Percentiles rank a stretch among this genome's conserved stretches.
Conservation (phyloP, 106 monocot species). For the Ottelia alismoides region DNA sequence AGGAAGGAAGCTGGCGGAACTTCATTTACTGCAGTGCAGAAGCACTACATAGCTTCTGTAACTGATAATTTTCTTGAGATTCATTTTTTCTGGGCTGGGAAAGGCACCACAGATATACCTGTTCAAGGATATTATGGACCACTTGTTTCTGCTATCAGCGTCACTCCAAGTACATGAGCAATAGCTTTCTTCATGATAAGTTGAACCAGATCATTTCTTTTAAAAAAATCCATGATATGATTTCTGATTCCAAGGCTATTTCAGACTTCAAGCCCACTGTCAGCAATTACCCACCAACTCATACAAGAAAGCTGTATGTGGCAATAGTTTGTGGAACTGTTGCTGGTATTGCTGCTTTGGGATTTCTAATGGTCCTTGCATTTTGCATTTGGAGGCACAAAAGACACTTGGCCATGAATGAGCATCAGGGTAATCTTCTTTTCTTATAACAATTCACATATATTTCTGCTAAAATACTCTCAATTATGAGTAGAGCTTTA, state of each 20-base stretch:
- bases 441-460: background rate
- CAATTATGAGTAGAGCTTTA: too few species aligned
- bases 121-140: conserved; percentile 3
- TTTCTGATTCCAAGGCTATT: background rate
- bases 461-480: background rate
- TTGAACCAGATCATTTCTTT: too few species aligned
- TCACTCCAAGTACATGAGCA: background rate
- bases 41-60: background rate
- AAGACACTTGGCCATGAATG: background rate
- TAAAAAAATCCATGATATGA: too few species aligned
- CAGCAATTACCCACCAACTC: background rate
- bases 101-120: background rate
- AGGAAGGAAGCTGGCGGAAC: conserved; percentile 2
- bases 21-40: background rate
- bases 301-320: background rate
- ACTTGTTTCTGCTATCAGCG: background rate
- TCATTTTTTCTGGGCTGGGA: too few species aligned
- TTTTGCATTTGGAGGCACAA: background rate
- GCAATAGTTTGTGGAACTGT: background rate
- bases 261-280: conserved; percentile 1
- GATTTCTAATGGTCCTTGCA: background rate
- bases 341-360: background rate
- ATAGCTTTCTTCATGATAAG: too few species aligned
- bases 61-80: conserved; percentile 5
- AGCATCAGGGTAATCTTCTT: conserved; percentile 3